Base-by-base conservation (phyloP, 208 protist species). In the Jaenimonas drosophilae region DNA sequence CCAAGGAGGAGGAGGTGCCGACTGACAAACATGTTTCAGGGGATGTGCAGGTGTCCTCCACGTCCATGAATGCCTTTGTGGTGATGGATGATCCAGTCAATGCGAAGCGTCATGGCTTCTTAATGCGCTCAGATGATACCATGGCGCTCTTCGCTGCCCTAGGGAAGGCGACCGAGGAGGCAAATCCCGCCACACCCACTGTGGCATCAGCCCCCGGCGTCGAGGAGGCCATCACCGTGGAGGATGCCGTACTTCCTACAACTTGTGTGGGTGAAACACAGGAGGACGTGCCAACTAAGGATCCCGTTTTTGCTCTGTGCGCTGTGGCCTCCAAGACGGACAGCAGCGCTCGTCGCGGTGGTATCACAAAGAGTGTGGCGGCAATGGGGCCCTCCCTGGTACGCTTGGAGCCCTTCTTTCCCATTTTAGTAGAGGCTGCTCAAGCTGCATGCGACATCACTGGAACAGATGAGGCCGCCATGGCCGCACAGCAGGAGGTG, bases 311-410 rank as follows among this genome's bases (percentile, higher is more conserved):
- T 47, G 81, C 74, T 2, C 62, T 86, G 6, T 78, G 70, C 55
- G 81, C 76, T 3, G 81, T 85, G 19, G 70, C 87, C 17, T 78
- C 76, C 11, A 79, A 73, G 60, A 58, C 49, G 17, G 76, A 90
- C 52, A 67, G 41, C 49, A 48, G 60, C 20, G 73, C 59, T 6
- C 62, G 74, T 0, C 76, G 81, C 28, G 81, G 81, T 24, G 76
- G 81, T 33, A 72, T 84, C 30, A 90, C 71, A n/a, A 90, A 90
- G 54, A 78, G 66, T 41, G 74, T 90, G 16, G 76, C 81, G 0
- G 47, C 80, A 1, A 41, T 90, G 3, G 81, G 81, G 1, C 73
- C 70, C 0, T 87, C 70, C 6, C 41, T 87, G 25, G 58, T 59
- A 21, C 84, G 69, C 69, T 64, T 90, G 17, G 72, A 90, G 53